phyloP scores from a whole-genome alignment of 2,329 filamentous ascomycete genomes.

The Pezicula neosporulosa region DNA sequence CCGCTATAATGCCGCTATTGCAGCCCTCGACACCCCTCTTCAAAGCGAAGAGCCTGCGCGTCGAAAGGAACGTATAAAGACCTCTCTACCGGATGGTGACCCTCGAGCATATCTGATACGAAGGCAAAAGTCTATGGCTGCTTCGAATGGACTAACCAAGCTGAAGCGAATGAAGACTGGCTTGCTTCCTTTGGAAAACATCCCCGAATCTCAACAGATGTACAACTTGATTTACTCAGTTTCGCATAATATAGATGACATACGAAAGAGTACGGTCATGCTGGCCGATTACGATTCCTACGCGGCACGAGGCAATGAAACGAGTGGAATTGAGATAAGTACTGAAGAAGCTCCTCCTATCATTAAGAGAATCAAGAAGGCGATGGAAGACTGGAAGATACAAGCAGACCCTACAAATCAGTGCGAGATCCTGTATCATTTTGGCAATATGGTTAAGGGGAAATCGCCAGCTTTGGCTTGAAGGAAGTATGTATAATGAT shows the following conservation, averaged over 20 bases:
- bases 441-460: constrained; percentile 10
- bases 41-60: not conserved
- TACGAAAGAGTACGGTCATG: constrained; percentile 6
- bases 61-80: constrained; percentile 14
- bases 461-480: not conserved
- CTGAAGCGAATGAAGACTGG: constrained; percentile 21
- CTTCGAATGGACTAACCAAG: constrained; percentile 8
- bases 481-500: not conserved
- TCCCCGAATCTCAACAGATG: constrained; percentile 15
- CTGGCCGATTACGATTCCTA: constrained; percentile 18
- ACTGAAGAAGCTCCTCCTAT: constrained; percentile 4
- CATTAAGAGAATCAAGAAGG: constrained; percentile 7
- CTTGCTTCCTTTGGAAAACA: constrained; percentile 24
- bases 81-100: constrained; percentile 23
- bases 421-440: constrained; percentile 15
- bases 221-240: constrained; percentile 17
- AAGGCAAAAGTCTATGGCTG: constrained; percentile 18
- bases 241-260: constrained; percentile 1
- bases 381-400: constrained; percentile 16
- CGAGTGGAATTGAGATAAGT: constrained; percentile 13
- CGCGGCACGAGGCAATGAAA: constrained; percentile 9
- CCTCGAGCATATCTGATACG: constrained; percentile 28
- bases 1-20: constrained; percentile 25
- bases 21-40: constrained; percentile 3
- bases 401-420: constrained; percentile 2